Evolutionary conservation across 169 alveolate genomes (phyloP).

Genomic region (Eimeria praecox): DNA sequence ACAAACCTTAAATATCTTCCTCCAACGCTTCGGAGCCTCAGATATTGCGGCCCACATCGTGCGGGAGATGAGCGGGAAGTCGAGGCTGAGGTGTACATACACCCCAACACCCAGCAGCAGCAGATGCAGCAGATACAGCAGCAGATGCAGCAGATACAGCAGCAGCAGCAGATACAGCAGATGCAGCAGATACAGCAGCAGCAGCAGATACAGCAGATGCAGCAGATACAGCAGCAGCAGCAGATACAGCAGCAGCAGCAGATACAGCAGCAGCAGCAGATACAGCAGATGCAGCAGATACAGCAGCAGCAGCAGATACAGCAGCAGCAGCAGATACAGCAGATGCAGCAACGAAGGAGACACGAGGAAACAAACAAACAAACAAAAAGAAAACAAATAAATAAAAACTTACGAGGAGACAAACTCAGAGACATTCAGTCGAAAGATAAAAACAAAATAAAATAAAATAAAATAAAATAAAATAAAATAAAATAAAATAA

Average conservation of each 20-base stretch:
- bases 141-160: background rate
- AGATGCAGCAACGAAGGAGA: background rate
- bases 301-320: background rate
- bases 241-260: background rate
- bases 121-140: background rate
- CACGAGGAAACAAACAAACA: background rate
- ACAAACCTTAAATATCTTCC: slow-evolving; percentile 88
- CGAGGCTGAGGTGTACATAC: slow-evolving; percentile 82
- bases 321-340: background rate
- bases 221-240: background rate
- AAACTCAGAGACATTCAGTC: too few relatives aligned
- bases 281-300: background rate
- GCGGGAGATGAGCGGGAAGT: slow-evolving; percentile 88
- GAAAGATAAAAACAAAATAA: background rate
- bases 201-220: background rate
- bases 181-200: background rate
- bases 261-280: background rate
- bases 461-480: background rate
- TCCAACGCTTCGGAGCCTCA: slow-evolving; percentile 89
- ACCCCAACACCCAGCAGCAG: background rate
- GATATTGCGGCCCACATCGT: slow-evolving; percentile 88
- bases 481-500: background rate
- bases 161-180: too few relatives aligned
- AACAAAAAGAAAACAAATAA: background rate
- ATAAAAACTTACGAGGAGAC: background rate